phyloP scores from a whole-genome alignment of 495 filamentous ascomycete genomes.

The Lichina pygmaea region DNA sequence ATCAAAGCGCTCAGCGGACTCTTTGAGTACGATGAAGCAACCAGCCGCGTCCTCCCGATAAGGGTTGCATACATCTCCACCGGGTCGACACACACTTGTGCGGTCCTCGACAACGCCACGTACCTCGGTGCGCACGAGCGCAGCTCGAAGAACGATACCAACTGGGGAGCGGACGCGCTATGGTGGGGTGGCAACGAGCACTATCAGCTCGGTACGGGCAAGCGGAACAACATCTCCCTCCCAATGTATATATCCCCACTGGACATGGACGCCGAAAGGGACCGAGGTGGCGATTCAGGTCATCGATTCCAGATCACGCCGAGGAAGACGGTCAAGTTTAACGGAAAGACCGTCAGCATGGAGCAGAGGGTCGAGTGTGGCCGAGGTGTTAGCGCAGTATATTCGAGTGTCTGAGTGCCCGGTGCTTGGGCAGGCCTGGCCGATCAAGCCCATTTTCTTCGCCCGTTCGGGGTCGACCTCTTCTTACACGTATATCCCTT shows the following conservation, averaged over 20 bases:
- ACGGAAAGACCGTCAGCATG: conserved; percentile 37
- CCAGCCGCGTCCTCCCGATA: conserved; percentile 43
- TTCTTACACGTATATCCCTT: too few relatives aligned
- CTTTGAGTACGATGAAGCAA: conserved; percentile 58
- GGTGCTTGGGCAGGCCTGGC: background rate
- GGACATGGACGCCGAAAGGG: conserved; percentile 21
- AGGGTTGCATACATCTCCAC: conserved; percentile 40
- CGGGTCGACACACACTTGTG: conserved; percentile 54
- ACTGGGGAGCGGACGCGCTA: conserved; percentile 63
- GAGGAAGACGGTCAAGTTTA: conserved; percentile 34
- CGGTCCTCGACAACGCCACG: conserved; percentile 55
- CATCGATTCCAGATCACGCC: conserved; percentile 76
- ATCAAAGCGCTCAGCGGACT: conserved; percentile 62
- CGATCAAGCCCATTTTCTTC: too few relatives aligned
- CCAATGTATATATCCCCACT: conserved; percentile 61
- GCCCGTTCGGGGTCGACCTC: too few relatives aligned
- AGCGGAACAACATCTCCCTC: conserved; percentile 43
- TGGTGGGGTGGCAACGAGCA: conserved; percentile 91
- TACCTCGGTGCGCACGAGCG: conserved; percentile 24
- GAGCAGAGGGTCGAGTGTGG: conserved; percentile 85
- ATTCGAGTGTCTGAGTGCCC: conserved; percentile 16
- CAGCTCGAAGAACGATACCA: conserved; percentile 30
- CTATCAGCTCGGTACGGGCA: conserved; percentile 81
- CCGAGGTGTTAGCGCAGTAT: conserved; percentile 59
- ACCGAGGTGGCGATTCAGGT: conserved; percentile 26